A percentile compares a stretch with the other conserved stretches of the same genome.
Evolutionary conservation across 2,329 filamentous ascomycete species (phyloP).

Genomic region (Trichoderma semiorbis): DNA sequence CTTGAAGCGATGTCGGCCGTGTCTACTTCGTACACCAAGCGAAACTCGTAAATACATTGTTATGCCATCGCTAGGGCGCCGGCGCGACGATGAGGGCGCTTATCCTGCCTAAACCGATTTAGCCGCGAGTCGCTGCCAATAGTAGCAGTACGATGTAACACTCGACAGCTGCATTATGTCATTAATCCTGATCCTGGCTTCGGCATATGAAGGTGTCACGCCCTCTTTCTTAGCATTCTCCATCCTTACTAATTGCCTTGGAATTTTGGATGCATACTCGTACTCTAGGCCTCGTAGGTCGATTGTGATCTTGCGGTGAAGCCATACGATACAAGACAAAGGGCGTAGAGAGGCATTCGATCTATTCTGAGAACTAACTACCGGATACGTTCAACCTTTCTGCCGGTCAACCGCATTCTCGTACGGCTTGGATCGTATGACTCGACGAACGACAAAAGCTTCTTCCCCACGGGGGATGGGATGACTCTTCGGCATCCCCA

Average conservation of each 20-base stretch:
- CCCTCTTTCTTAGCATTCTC: not conserved
- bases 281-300: not conserved
- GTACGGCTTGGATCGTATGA: not conserved
- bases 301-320: not conserved
- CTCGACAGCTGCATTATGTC: not conserved
- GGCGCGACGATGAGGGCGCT: not conserved
- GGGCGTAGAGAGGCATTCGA: not conserved
- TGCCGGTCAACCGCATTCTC: not conserved
- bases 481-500: conserved; percentile 10
- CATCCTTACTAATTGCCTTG: not conserved
- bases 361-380: not conserved
- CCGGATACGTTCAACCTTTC: not conserved
- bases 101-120: conserved; percentile 6
- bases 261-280: not conserved
- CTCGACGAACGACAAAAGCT: not conserved
- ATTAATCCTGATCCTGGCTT: not conserved
- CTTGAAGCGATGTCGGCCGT: not conserved
- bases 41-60: not conserved
- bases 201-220: not conserved
- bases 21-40: not conserved
- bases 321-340: not conserved
- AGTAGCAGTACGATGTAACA: not conserved
- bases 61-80: not conserved
- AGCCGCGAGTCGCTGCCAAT: not conserved
- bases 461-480: conserved; percentile 9